Evolutionary conservation across 78 protist genomes (phyloP), one percentile per base, ranked within the genome.

Genomic region (Mastigamoeba balamuthi): DNA sequence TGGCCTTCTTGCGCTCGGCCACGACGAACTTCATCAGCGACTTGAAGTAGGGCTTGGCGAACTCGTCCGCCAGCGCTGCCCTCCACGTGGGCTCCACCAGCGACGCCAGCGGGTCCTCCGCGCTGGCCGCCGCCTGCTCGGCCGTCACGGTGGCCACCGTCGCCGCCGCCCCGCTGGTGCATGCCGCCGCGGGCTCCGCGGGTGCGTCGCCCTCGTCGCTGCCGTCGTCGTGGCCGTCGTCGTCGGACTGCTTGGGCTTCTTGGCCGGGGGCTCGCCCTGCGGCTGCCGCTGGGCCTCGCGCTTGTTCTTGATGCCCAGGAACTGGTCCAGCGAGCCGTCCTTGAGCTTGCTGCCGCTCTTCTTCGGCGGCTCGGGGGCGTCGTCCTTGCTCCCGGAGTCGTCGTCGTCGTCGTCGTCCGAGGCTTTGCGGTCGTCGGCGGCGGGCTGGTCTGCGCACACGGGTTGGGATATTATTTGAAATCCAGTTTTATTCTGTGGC

Each of bases 31-130:
- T 43, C 25, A 73, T 58, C 36, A 80, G n/a, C 2, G 25, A 23
- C 29, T 80, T 74, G n/a, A 80, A 74, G 29, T 80, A 73, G 3
- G 78, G 9, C 66, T 74, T 72, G 4, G 6, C 5, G 23, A 80
- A 33, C 36, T 72, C 78, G 27, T 35, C 67, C 38, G 6, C 9
- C 4, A 80, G 39, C n/a, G 66, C 78, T 5, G 36, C 40, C 37
- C 66, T 66, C 78, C 79, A 81, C 4, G 9, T 4, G 2, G 48
- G 53, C 23, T 69, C 81, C 53, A 37, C 29, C 53, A 65, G 39
- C 25, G 65, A 33, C 2, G 35, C 58, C 40, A 30, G 9, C 28
- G 43, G 25, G 37, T 70, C 72, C 40, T 71, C 77, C 33, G 17
- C 17, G 17, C 17, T 17, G 58, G 58, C 17, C 58, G 33, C 58